Conservation (phyloP, 2,329 filamentous ascomycete species). For the Onygena corvina region DNA sequence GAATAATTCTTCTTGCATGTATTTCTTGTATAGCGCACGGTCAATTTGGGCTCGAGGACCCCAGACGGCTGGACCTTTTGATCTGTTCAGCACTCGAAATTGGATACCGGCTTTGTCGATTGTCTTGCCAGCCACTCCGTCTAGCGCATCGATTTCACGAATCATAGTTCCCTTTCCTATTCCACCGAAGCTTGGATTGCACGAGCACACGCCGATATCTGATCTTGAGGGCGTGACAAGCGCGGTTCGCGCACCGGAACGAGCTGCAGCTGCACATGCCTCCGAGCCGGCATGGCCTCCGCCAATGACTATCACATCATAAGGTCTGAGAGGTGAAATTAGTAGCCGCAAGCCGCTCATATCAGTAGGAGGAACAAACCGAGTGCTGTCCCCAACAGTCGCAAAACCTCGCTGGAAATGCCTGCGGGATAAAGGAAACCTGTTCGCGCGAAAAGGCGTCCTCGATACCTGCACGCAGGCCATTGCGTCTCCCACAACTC, state of each 20-base stretch:
- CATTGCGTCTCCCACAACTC: conserved; percentile 19
- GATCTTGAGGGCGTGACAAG: conserved; percentile 78
- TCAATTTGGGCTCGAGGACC: conserved; percentile 95
- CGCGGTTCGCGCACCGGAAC: conserved; percentile 76
- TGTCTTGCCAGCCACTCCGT: conserved; percentile 75
- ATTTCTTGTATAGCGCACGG: conserved; percentile 69
- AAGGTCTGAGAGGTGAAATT: conserved; percentile 41
- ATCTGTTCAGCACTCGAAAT: conserved; percentile 76
- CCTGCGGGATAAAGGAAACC: conserved; percentile 17
- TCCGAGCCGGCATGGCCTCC: conserved; percentile 93
- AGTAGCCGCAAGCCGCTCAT: conserved; percentile 7
- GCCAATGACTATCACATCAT: conserved; percentile 90
- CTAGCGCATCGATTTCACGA: conserved; percentile 86
- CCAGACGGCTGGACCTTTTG: conserved; percentile 93
- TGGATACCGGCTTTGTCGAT: conserved; percentile 93
- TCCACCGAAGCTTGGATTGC: conserved; percentile 94
- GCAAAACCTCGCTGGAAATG: conserved; percentile 26
- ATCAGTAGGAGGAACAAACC: conserved; percentile 21
- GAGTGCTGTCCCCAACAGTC: conserved; percentile 28
- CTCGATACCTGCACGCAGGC: conserved; percentile 24
- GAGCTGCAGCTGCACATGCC: conserved; percentile 79
- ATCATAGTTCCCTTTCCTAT: conserved; percentile 97
- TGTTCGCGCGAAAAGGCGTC: conserved; percentile 21
- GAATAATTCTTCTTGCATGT: conserved; percentile 80
- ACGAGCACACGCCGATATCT: conserved; percentile 89